Base-by-base conservation (phyloP, 2,329 filamentous ascomycete genomes). In the Cladosporium sp. region DNA sequence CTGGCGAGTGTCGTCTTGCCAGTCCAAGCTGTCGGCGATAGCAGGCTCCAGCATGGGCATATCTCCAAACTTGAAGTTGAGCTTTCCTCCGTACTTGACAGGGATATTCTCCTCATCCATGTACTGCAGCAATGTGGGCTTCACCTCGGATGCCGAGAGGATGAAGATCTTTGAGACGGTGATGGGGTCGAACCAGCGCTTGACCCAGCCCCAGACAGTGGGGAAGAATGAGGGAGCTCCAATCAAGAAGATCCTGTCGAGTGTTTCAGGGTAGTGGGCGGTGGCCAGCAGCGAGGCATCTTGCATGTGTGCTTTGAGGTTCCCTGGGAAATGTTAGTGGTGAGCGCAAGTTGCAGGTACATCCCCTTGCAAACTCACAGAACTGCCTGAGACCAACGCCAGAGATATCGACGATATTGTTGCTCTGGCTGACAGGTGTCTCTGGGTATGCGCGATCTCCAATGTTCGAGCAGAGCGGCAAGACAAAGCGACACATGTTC, bases 151-250 rank as follows among this genome's bases (percentile, higher is more conserved):
- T 8, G 84, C 78, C 48, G 81, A 80, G 56, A 97, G 83, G 66
- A 97, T 94, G 73, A 96, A 96, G 72, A 97, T 97, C 78, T 97
- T 97, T 67, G 90, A 94, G 55, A 56, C 54, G 6, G 54, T 56
- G 35, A 56, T 50, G 10, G 54, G 54, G 44, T 56, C 54, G 22
- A 56, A 56, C 91, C 92, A 96, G 68, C 89, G 87, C 80, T 96
- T 96, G 75, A 96, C 83, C 91, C 91, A 96, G 64, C 89, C 86
- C 92, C 92, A 93, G 60, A 96, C 90, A 2, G 91, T 96, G 50
- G 89, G 88, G 78, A 96, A 96, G 81, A 96, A 96, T 45, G 83
- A 77, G 7, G 93, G 93, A 0, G 93, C 93, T 60, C 92, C 92
- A 62, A 97, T 91, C 68, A 97, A 88, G 69, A 87, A 91, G 72